Conservation (phyloP, 2,329 filamentous ascomycete species). For the Botrytis squamosa region DNA sequence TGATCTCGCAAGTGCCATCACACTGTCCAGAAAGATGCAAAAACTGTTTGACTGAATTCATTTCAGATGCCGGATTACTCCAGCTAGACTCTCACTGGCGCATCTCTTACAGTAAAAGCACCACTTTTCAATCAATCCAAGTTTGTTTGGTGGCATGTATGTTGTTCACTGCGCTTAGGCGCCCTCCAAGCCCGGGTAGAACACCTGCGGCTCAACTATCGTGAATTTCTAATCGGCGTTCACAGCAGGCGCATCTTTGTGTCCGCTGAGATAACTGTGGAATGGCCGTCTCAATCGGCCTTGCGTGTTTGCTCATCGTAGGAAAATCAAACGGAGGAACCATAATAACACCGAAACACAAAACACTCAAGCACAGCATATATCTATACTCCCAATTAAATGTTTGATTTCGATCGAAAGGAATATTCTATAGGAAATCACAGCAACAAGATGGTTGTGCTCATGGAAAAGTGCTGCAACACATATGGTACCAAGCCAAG, state of each 20-base stretch:
- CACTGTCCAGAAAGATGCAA: too few species aligned
- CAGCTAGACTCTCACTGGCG: background rate
- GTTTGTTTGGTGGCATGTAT: background rate
- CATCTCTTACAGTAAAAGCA: background rate
- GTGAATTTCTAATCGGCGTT: too few species aligned
- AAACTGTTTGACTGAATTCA: background rate
- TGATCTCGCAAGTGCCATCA: background rate
- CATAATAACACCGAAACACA: background rate
- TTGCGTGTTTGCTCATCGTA: background rate
- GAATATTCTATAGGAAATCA: background rate
- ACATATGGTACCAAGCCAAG: background rate
- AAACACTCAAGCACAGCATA: background rate
- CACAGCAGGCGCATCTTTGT: too few species aligned
- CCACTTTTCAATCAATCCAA: background rate
- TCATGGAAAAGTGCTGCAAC: background rate
- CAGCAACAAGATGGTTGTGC: background rate
- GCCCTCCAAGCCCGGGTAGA: too few species aligned
- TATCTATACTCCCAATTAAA: background rate
- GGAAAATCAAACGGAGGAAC: background rate
- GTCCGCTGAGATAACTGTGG: too few species aligned
- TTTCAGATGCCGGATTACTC: background rate
- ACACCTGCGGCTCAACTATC: too few species aligned
- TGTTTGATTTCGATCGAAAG: background rate
- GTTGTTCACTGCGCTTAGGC: too few species aligned
- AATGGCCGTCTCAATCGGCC: too few species aligned